Evolutionary conservation across 2,329 filamentous ascomycete genomes (phyloP), one percentile per base, ranked within the genome.

Genomic region (Claviceps sp.): DNA sequence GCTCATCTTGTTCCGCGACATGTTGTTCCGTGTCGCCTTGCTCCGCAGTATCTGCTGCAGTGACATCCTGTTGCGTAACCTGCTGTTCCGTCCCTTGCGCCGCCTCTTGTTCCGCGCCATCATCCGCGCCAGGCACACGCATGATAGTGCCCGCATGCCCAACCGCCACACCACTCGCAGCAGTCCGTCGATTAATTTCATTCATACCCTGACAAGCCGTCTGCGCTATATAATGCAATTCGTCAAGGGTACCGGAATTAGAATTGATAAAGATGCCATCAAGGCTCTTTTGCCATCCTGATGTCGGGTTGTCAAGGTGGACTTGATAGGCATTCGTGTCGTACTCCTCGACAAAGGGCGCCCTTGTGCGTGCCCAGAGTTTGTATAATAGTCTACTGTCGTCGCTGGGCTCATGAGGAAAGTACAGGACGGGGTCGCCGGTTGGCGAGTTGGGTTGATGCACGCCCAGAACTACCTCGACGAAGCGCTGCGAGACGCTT

Each of bases 241-340:
- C 67, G 37, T 69, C 64, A n/a, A 73, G 65, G 7, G 71, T 72
- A 26, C 63, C 68, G 18, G 64, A 63, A 53, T 72, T 73, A 57
- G 65, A 67, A 57, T 73, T 73, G 26, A 65, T 62, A 53, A 74
- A 75, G 5, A 68, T 57, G 37, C 69, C 70, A 55, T 74, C 71
- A 52, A 74, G 68, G 51, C 68, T 68, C 51, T 63, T 64, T 56
- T 68, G 66, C 68, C 70, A 72, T 50, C 63, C 57, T 14, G 71
- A 71, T 2, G 70, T 72, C 4, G 66, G 61, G 53, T 70, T 72
- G 13, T 56, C 60, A n/a, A 69, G 62, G 63, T 61, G 43, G 60
- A 22, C 60, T 56, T 67, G 65, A 55, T 70, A 62, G 37, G 67
- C 65, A 52, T 66, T 66, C 26, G 62, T 59, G 48, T 68, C 62